Base-by-base conservation (phyloP, 1,139 yeast species). In the Diutina ranongensis region DNA sequence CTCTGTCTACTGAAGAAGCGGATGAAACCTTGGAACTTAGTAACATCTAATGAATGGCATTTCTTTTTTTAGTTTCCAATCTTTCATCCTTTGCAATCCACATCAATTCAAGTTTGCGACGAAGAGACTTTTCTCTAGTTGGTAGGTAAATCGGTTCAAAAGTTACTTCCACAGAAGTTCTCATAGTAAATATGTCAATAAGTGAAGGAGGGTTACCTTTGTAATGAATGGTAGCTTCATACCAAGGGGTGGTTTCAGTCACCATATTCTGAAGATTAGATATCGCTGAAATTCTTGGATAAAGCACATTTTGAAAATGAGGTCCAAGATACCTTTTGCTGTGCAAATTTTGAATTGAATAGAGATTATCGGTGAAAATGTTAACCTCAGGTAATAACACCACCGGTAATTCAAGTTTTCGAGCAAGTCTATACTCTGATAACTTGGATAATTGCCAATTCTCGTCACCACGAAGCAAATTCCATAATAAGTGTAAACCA, bases 371-470 rank as follows among this genome's bases (percentile, higher is more conserved):
- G n/a, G n/a, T n/a, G 61, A 76, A 72, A 3, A 82, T 75, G 55
- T 83, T 83, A 2, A 82, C 89, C 58, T 83, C 94, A 0, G 94
- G 92, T 49, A 83, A 83, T 9, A 80, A 50, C 1, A 75, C 72
- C 4, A 80, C 54, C 85, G 2, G 71, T 66, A 18, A 51, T 52
- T 36, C 32, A 10, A 68, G 48, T 18, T 56, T 50, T 1, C 54
- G 48, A 45, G 70, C 67, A 25, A 64, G 54, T 3, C 49, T 42
- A 2, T 52, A 53, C 28, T 57, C 56, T 21, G 67, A 54, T 21
- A 55, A 55, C 3, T 61, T 53, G 44, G 72, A 74, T 42, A 78
- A 57, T 50, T 74, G 78, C 85, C 85, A 80, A 51, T 79, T 80
- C 50, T 80, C 86, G 54, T 80, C 84, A 45, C 74, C 65, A 47